Evolutionary conservation across 768 basidiomycete genomes (phyloP), one percentile per base, ranked within the genome.

Genomic region (Lentinus tigrinus): DNA sequence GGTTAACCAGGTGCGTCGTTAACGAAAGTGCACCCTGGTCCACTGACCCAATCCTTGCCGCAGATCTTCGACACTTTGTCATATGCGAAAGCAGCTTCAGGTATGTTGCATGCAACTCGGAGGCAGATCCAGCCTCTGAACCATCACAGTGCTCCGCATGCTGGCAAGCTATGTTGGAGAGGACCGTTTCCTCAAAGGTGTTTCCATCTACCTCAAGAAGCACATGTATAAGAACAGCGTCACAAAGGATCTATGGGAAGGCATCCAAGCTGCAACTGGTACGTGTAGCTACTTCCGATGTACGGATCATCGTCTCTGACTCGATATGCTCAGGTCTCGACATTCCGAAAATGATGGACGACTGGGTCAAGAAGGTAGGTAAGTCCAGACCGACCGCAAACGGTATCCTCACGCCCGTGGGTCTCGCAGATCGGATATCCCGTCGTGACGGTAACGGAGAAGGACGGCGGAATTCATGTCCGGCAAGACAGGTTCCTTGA

Each of bases 401-500:
- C 43, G 7, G 19, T 11, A 9, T 27, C 7, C 8, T 27, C 24
- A 43, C 8, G 2, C 38, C 8, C 17, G 17, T 16, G 8, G 7
- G n/a, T 37, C 17, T 14, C 55, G 46, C 47, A 81, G 81, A 78
- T 84, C 56, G 97, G 97, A 16, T 98, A 88, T 78, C 97, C 97
- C 1, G 86, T 98, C 24, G 71, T 98, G 54, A 89, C 85, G 31
- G 92, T 98, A 44, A 88, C 84, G 1, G 95, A 98, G 73, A 81
- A 78, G 13, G 71, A 77, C 0, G 82, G 80, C 43, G 88, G 88
- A 10, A 85, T 99, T 65, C 80, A 78, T 55, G 79, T 98, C 53
- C 84, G 86, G 34, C 97, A 98, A 74, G 91, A 97, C 69, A 82
- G 97, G 19, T 98, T 97, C 81, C 77, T 98, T 47, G 89, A 92